Evolutionary conservation across 345 rosid genomes (phyloP), one percentile per base, ranked within the genome.

Genomic region (Cardamine occulta): DNA sequence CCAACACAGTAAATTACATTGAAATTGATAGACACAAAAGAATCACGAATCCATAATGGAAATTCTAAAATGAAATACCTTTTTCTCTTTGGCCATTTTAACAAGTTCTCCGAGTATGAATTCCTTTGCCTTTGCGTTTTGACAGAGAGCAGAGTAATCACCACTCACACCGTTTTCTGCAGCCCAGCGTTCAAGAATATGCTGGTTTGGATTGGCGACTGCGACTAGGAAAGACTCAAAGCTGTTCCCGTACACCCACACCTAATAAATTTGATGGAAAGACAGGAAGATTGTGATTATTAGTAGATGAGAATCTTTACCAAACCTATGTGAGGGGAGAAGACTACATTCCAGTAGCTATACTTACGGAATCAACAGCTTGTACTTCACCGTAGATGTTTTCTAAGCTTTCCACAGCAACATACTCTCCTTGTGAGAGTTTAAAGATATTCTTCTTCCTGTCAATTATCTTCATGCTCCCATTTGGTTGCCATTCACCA

Each of bases 171-270:
- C 82, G 45, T 88, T 85, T 45, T 83, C 93, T 21, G 74, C 53
- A 49, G 95, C 93, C 97, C 95, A 91, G 15, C 63, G 69, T 74
- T 85, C 90, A 44, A 91, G 90, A 12, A 82, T 84, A 29, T 81
- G 86, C 82, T 84, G 76, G 72, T 82, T 91, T 71, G 95, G 96
- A 76, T 88, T 89, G 19, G 80, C 85, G 15, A 91, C 84, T 12
- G 93, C 97, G 13, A 91, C 75, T 10, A 88, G 88, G 86, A 79
- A 88, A 8, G 96, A 88, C 80, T 91, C 90, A 8, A 88, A 88
- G 87, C 97, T 91, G 88, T 79, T 91, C 34, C 97, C 97, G 34
- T 91, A 91, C 24, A 91, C 91, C 96, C 97, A 91, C 74, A 91
- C 85, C 97, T 91, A 69, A 58, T 5, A 60, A 59, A 13, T 53